phyloP scores from a whole-genome alignment of 2,329 filamentous ascomycete genomes.

The Diaporthe sp. region DNA sequence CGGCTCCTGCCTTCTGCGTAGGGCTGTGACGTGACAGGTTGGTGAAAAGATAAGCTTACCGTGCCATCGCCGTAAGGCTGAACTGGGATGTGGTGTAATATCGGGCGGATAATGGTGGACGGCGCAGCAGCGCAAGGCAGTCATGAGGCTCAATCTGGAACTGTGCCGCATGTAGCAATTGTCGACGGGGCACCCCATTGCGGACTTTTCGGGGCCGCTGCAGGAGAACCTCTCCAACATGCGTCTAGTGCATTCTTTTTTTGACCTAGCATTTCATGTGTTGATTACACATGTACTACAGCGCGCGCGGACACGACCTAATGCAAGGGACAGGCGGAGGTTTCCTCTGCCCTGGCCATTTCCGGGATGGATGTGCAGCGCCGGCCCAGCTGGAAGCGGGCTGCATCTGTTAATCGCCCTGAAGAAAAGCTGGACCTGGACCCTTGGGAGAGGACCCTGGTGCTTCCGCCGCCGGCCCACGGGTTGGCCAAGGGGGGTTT shows the following conservation, averaged over 20 bases:
- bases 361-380: conserved; percentile 37
- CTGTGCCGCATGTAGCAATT: background rate
- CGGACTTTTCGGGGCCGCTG: background rate
- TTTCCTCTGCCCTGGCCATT: conserved; percentile 30
- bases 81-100: conserved; percentile 29
- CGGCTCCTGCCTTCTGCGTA: conserved; percentile 11
- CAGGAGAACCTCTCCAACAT: background rate
- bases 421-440: conserved; percentile 6
- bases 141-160: too few relatives aligned
- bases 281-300: conserved; percentile 32
- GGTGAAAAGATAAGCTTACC: conserved; percentile 27
- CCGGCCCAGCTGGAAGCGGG: conserved; percentile 14
- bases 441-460: conserved; percentile 21
- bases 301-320: conserved; percentile 33
- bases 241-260: conserved; percentile 3
- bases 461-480: conserved; percentile 7
- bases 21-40: background rate
- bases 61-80: conserved; percentile 33
- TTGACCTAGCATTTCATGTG: background rate
- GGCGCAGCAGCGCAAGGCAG: conserved; percentile 5
- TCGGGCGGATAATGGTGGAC: conserved; percentile 5
- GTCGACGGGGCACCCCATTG: background rate
- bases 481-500: background rate
- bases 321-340: conserved; percentile 39
- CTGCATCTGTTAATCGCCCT: conserved; percentile 35